These are phyloP conservation scores for Prunus padus DNA, from an alignment of 306 rosid genomes.

Conservation along the genomic window DNA sequence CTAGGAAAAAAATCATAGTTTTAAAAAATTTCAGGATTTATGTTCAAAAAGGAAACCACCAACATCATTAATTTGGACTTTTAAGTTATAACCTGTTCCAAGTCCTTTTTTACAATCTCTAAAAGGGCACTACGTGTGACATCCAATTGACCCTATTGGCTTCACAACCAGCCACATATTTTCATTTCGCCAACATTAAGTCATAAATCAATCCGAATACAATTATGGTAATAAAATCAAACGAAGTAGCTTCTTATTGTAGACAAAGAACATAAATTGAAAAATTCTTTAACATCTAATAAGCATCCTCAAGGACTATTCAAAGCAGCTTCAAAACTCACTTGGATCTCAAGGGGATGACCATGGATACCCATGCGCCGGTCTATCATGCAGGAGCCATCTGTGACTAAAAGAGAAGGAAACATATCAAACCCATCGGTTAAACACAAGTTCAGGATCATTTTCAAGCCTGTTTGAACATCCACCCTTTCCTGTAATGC, in stretches of 20 bases:
- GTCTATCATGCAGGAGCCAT: constrained; percentile 99
- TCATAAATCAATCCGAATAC: background rate
- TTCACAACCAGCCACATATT: background rate
- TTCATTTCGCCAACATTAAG: background rate
- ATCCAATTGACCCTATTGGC: background rate
- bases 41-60: constrained; percentile 10
- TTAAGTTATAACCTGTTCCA: background rate
- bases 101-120: background rate
- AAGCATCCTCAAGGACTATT: background rate
- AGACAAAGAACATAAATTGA: background rate
- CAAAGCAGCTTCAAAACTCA: constrained; percentile 34
- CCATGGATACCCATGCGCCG: constrained; percentile 99
- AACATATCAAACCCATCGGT: constrained; percentile 93
- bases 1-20: background rate
- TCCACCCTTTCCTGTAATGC: constrained; percentile 86
- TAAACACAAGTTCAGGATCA: constrained; percentile 89
- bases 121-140: background rate
- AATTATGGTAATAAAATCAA: background rate
- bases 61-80: background rate
- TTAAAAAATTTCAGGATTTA: constrained; percentile 5
- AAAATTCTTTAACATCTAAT: background rate
- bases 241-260: background rate
- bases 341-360: constrained; percentile 98
- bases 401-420: constrained; percentile 92
- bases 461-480: constrained; percentile 85